phyloP scores from a whole-genome alignment of 176 grass and related monocot genomes.

The Paspalum notatum region DNA sequence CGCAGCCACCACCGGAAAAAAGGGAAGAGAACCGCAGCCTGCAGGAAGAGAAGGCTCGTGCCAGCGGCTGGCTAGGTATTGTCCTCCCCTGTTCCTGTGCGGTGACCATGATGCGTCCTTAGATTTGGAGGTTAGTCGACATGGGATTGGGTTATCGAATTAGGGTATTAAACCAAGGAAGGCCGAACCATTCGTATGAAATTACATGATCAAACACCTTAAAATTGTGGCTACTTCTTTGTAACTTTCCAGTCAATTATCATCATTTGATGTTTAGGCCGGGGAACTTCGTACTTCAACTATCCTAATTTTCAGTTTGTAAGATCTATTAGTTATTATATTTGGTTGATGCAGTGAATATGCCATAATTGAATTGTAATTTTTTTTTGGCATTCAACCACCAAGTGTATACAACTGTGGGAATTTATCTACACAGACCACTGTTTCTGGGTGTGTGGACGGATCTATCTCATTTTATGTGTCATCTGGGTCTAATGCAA shows the following conservation, averaged over 20 bases:
- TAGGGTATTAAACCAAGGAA: neutral
- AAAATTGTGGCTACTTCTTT: neutral
- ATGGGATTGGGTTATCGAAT: neutral
- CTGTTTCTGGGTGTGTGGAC: neutral
- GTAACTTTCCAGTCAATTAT: neutral
- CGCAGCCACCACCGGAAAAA: neutral
- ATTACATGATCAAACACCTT: neutral
- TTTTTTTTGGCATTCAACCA: neutral
- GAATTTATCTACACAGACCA: neutral
- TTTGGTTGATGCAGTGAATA: neutral
- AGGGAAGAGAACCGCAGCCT: neutral
- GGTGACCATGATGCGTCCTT: neutral
- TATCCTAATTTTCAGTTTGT: neutral
- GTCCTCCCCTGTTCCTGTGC: neutral
- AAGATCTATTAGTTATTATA: neutral
- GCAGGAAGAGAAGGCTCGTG: neutral
- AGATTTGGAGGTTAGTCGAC: neutral
- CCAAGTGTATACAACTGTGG: neutral
- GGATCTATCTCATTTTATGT: neutral
- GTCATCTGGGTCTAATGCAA: neutral
- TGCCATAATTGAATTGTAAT: neutral
- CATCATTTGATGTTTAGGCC: neutral
- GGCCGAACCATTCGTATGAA: neutral
- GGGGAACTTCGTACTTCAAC: neutral
- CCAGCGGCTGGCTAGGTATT: neutral